Base-by-base conservation (phyloP, 83 land plant genomes). In the Diphasiastrum complanatum region DNA sequence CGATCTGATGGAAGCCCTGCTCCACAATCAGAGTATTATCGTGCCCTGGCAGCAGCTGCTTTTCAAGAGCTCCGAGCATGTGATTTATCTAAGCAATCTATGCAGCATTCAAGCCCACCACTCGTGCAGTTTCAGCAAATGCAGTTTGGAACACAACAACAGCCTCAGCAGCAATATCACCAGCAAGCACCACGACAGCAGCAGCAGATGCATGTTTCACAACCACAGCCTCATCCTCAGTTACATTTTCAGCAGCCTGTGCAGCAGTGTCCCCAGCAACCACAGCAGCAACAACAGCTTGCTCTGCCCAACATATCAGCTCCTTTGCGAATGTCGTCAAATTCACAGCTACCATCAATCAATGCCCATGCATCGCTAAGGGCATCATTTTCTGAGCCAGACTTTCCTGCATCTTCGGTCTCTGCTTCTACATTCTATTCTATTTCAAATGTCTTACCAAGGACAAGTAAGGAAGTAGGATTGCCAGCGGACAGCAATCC, bases 41-140 rank as follows among this genome's bases (percentile, higher is more conserved):
- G 34, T 14, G 59, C 59, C 8, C 8, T 55, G 38, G 59, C 59
- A 11, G 59, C 34, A 6, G 28, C 26, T 20, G 59, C 59, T 11
- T 35, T 55, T 35, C 59, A 55, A 30, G 59, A 55, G 35, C 6
- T 55, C 0, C 30, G 59, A 55, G 31, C 28, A 11, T 31, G n/a
- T 11, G 35, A 55, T 27, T n/a, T n/a, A n/a, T 26, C 59, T 6
- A 30, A 24, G 1, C 34, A 55, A 32, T n/a, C 34, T 16, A 27
- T 27, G 30, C 59, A 55, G 35, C 59, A 55, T 31, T 35, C 26
- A 12, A 11, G 31, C 14, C 35, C 14, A 30, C 59, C 34, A 12
- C 35, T 20, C 26, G n/a, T n/a, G n/a, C n/a, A n/a, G n/a, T n/a
- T n/a, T n/a, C n/a, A n/a, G n/a, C n/a, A n/a, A n/a, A n/a, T 55